Evolutionary conservation across 768 basidiomycete species (phyloP), one percentile per base, ranked within the genome.

Genomic region (Suillus subalutaceus): DNA sequence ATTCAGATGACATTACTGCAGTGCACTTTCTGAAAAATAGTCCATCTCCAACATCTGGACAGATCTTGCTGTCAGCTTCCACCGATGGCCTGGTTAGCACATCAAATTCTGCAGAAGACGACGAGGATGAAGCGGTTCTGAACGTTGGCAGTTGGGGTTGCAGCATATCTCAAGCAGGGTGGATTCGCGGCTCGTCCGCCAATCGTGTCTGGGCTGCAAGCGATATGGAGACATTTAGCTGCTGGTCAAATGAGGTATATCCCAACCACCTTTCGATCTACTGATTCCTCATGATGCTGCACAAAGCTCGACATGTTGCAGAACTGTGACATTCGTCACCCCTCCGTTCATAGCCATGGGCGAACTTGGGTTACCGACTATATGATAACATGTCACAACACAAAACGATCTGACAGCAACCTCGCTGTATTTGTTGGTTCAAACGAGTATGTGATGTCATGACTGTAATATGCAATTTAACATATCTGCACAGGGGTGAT

Each of bases 211-310:
- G 95, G 94, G 91, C 90, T 30, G 85, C 88, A 13, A 96, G 93
- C 69, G 96, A 97, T 78, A 97, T 97, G 96, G 95, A 98, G 77
- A 94, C 92, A 0, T 91, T 96, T 69, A 91, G 91, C 64, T 83
- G 86, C 16, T 98, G 95, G 96, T 86, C 89, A 35, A 77, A 77
- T 57, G 91, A 94, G 78, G 92, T 90, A 66, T 38, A 75, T 66
- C 52, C 63, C 59, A 60, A 32, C 26, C 23, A 35, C 52, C 44
- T 16, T 13, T 48, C n/a, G 12, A 50, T 16, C 37, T 63, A 30
- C 0, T 26, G 44, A 63, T 35, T 56, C 65, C 30, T 67, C 55
- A 35, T n/a, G n/a, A 43, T 41, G 18, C n/a, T 3, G n/a, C n/a
- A n/a, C 41, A 46, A 67, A 93, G 91, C 81, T 92, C 20, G 91